A percentile compares a stretch with the other conserved stretches of the same genome.
phyloP scores from a whole-genome alignment of 2,329 filamentous ascomycete genomes.

The Xylariaceae sp. region DNA sequence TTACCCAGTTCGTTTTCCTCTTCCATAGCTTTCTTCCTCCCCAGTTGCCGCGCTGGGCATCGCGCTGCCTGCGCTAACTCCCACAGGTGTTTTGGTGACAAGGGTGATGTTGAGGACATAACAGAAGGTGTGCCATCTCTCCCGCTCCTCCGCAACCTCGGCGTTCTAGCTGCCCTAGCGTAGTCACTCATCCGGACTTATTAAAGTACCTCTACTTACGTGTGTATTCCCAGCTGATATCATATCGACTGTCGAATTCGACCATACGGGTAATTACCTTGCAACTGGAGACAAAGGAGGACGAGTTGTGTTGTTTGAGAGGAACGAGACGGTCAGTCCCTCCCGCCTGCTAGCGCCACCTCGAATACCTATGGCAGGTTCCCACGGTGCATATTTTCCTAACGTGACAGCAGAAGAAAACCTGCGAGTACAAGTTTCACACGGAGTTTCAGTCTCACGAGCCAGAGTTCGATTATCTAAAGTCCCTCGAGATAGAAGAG shows the following conservation, averaged over 20 bases:
- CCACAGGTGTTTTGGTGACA: conserved; percentile 95
- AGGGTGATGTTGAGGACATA: conserved; percentile 98
- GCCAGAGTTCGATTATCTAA: conserved; percentile 98
- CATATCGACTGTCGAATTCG: conserved; percentile 90
- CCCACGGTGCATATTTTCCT: conserved; percentile 14
- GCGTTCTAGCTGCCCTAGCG: neutral
- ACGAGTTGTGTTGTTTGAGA: conserved; percentile 83
- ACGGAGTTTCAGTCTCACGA: conserved; percentile 99
- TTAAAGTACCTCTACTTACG: conserved; percentile 10
- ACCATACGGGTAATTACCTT: conserved; percentile 88
- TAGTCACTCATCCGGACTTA: neutral
- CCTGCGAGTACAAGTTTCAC: conserved; percentile 99
- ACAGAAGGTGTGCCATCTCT: conserved; percentile 77
- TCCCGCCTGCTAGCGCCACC: neutral
- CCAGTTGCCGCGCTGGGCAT: conserved; percentile 28
- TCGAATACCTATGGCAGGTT: neutral
- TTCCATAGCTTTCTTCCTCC: conserved; percentile 5
- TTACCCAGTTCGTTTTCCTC: conserved; percentile 28
- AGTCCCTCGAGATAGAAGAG: conserved; percentile 98
- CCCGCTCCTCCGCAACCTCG: neutral
- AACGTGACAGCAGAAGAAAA: conserved; percentile 80
- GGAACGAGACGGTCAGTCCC: conserved; percentile 89
- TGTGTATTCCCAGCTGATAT: conserved; percentile 70
- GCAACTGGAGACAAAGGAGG: conserved; percentile 91
- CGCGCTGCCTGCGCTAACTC: conserved; percentile 34